Conservation (phyloP, 805 yeast genomes). For the Wickerhamiella sorbophila region DNA sequence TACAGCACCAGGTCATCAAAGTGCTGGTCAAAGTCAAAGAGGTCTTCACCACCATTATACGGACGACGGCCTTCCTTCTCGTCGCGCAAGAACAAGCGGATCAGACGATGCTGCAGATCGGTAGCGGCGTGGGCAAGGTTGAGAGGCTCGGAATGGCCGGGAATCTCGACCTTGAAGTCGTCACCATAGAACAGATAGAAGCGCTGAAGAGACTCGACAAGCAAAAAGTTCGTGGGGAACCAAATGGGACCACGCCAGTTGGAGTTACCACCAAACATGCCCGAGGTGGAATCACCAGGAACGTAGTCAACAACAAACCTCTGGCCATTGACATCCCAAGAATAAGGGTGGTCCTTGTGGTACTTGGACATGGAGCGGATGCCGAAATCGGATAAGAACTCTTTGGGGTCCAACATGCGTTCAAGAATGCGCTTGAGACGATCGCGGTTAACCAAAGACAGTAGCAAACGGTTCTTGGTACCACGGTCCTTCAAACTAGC, state of each 20-base stretch:
- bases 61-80: slow-evolving; percentile 49
- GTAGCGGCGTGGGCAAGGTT: slow-evolving; percentile 49
- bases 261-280: slow-evolving; percentile 91
- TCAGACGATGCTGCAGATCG: slow-evolving; percentile 73
- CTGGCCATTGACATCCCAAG: slow-evolving; percentile 69
- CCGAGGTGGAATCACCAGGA: slow-evolving; percentile 50
- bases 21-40: slow-evolving; percentile 43
- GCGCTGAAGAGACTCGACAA: slow-evolving; percentile 77
- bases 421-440: slow-evolving; percentile 60
- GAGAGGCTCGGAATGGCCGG: slow-evolving; percentile 38
- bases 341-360: slow-evolving; percentile 73
- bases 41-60: slow-evolving; percentile 43
- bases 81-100: slow-evolving; percentile 60
- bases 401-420: slow-evolving; percentile 73
- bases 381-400: slow-evolving; percentile 73
- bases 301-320: slow-evolving; percentile 31
- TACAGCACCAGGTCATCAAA: slow-evolving; percentile 68
- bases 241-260: slow-evolving; percentile 97
- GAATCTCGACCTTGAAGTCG: slow-evolving; percentile 72
- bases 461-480: slow-evolving; percentile 63
- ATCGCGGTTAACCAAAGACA: slow-evolving; percentile 70
- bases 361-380: slow-evolving; percentile 76
- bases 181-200: slow-evolving; percentile 83
- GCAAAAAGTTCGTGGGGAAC: slow-evolving; percentile 82
- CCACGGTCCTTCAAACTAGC: slow-evolving; percentile 71